phyloP scores from a whole-genome alignment of 2,329 filamentous ascomycete species.

The Clarireedia homoeocarpa region DNA sequence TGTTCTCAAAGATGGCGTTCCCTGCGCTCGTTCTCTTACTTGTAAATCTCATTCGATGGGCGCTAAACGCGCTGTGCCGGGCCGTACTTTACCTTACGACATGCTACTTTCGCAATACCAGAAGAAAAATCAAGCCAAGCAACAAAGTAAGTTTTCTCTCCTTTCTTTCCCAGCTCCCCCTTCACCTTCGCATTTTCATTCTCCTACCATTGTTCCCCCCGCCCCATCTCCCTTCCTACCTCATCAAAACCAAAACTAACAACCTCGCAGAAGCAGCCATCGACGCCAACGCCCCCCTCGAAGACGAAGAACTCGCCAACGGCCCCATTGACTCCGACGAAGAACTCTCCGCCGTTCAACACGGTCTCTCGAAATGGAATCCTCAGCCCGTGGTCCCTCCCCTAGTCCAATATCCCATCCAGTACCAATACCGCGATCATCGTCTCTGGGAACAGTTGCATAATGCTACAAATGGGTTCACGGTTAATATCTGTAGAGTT shows the following conservation, averaged over 20 bases:
- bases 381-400: slow-evolving; percentile 71
- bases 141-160: slow-evolving; percentile 66
- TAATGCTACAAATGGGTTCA: slow-evolving; percentile 57
- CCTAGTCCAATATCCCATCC: slow-evolving; percentile 52
- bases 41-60: slow-evolving; percentile 97
- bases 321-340: slow-evolving; percentile 90
- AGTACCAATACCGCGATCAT: slow-evolving; percentile 54
- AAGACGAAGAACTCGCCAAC: slow-evolving; percentile 72
- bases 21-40: slow-evolving; percentile 80
- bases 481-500: slow-evolving; percentile 55
- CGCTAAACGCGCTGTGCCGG: slow-evolving; percentile 80
- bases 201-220: slow-evolving; percentile 9
- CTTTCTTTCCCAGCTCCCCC: not conserved
- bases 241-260: not conserved
- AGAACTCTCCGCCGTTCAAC: slow-evolving; percentile 85
- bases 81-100: slow-evolving; percentile 82
- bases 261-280: slow-evolving; percentile 73
- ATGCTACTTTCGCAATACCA: slow-evolving; percentile 83
- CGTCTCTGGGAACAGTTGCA: slow-evolving; percentile 58
- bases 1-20: slow-evolving; percentile 78
- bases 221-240: not conserved
- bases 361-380: slow-evolving; percentile 64
- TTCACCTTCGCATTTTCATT: slow-evolving; percentile 3
- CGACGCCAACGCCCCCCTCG: slow-evolving; percentile 84
- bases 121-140: slow-evolving; percentile 98